These are phyloP conservation scores for Eimeria zaria DNA, from an alignment of 169 alveolate species.

Conservation along the genomic window DNA sequence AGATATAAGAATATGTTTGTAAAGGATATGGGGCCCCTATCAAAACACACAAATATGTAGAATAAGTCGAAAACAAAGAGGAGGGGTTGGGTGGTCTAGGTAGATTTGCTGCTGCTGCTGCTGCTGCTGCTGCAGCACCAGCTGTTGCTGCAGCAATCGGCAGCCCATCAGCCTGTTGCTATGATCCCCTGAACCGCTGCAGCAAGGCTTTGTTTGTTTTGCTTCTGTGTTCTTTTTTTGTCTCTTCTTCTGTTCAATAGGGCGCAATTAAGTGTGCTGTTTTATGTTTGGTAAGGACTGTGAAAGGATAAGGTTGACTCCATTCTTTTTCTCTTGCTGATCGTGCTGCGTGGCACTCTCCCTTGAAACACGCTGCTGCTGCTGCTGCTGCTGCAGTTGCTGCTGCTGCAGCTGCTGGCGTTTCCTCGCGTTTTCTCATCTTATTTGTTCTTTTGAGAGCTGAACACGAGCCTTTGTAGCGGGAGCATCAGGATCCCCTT, in stretches of 20 bases:
- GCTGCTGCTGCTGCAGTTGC: too few species aligned
- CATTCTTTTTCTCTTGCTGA: background rate
- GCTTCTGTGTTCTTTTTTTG: slow-evolving; percentile 13
- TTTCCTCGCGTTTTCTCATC: background rate
- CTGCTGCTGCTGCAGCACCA: slow-evolving; percentile 20
- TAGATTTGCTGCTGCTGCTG: slow-evolving; percentile 5
- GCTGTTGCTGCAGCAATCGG: slow-evolving; percentile 37
- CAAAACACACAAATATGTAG: background rate
- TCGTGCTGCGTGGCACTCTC: slow-evolving; percentile 24
- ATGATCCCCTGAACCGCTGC: slow-evolving; percentile 56
- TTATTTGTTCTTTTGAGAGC: slow-evolving; percentile 26
- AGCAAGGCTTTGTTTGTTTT: background rate
- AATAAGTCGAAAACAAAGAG: background rate
- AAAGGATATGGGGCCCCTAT: background rate
- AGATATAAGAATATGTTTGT: background rate
- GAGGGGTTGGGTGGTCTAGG: background rate
- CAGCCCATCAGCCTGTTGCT: slow-evolving; percentile 36
- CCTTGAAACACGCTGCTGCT: slow-evolving; percentile 12
- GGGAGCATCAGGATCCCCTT: slow-evolving; percentile 33
- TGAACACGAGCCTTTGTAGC: background rate
- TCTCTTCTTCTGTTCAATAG: slow-evolving; percentile 10
- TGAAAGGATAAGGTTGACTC: background rate
- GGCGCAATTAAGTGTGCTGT: slow-evolving; percentile 26
- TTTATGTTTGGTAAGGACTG: background rate
- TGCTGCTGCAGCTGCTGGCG: slow-evolving; percentile 15